Base-by-base conservation (phyloP, 2,329 filamentous ascomycete species). In the Aspergillus hortae region DNA sequence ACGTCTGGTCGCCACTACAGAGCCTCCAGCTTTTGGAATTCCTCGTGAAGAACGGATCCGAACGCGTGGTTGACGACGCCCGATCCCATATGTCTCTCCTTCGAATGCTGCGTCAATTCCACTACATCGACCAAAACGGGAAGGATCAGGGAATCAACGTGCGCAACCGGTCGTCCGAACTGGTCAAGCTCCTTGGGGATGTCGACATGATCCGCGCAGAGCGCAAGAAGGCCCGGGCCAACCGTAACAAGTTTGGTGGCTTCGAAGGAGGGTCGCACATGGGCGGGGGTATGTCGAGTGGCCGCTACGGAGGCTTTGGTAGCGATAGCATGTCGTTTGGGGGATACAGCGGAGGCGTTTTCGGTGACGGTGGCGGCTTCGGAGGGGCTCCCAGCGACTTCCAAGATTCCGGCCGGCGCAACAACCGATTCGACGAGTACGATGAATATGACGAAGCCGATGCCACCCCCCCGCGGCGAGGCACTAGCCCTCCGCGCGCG, bases 71-170 rank as follows among this genome's bases (percentile, higher is more conserved):
- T 59, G 94, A 99, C 73, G 94, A 99, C 74, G 94, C 94, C 52
- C 86, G 94, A 63, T 92, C 92, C 52, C 94, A 99, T 71, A 84
- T 99, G 56, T 95, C 92, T 14, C 85, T 97, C 9, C 82, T 99
- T 54, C 96, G 96, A 75, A 99, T 99, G 94, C 83, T 99, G 51
- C 89, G 92, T 52, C 94, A 99, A 71, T 99, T 99, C 74, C 94
- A 99, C 75, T 99, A 81, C 74, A 97, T 99, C 72, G 84, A 99
- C 68, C 81, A 84, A 69, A 97, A 97, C 72, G 94, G 94, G 71
- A 99, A 99, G 74, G 94, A 99, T 68, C 94, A 99, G 73, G 94
- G 94, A 55, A 85, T 99, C 73, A 99, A 99, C 67, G 94, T 99
- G 54, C 88, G 94, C 61, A 97, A 97, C 75, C 84, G 94, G 59